Percentiles rank a stretch among this genome's conserved stretches.
phyloP scores from a whole-genome alignment of 371 early-diverging fungal genomes.

The Zancudomyces culisetae region DNA sequence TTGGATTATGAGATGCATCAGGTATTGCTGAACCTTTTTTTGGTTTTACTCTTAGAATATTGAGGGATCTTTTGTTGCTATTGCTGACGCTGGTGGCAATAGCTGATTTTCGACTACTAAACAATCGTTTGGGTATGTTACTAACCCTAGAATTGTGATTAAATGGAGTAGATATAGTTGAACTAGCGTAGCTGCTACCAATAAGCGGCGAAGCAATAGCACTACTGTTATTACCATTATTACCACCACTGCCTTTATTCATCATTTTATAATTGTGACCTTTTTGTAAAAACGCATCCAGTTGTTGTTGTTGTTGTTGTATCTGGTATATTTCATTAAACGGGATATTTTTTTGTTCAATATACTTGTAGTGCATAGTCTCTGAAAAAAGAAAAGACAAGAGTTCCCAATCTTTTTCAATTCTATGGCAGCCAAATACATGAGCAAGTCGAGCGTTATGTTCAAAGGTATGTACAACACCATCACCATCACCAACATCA shows the following conservation, averaged over 20 bases:
- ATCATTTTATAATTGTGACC: neutral
- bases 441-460: constrained; percentile 8
- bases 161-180: no score
- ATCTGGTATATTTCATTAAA: neutral
- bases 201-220: neutral
- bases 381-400: constrained; percentile 15
- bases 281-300: neutral
- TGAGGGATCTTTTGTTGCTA: no score
- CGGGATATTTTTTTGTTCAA: neutral
- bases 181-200: neutral
- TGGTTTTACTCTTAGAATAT: no score
- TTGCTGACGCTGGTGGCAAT: no score
- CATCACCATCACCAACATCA: constrained; percentile 11
- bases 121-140: no score
- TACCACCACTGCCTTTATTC: neutral
- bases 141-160: no score
- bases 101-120: no score
- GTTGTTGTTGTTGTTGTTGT: neutral
- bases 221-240: neutral
- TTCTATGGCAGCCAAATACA: constrained; percentile 4
- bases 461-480: constrained; percentile 12
- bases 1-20: no score
- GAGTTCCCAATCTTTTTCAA: constrained; percentile 19
- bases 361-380: neutral
- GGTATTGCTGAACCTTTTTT: no score